These are phyloP conservation scores for Musa troglodytarum DNA, from an alignment of 176 grass and related monocot genomes.

Conservation along the genomic window DNA sequence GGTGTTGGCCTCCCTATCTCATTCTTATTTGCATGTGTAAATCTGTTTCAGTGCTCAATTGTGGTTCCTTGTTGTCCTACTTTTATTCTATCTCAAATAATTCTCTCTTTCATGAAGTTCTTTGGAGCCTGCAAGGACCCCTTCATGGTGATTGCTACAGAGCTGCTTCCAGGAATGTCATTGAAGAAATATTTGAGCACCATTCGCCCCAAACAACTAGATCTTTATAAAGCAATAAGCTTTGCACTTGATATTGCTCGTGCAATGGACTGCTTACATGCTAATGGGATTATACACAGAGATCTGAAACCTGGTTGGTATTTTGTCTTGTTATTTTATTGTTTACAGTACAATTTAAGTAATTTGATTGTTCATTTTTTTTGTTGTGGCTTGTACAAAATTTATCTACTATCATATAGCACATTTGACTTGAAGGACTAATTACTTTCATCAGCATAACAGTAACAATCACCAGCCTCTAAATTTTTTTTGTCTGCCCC, in stretches of 20 bases:
- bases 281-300: constrained; percentile 54
- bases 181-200: constrained; percentile 44
- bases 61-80: background rate
- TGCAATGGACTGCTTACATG: constrained; percentile 51
- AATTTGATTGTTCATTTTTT: background rate
- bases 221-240: constrained; percentile 35
- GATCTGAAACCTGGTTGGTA: constrained; percentile 45
- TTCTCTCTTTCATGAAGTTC: constrained; percentile 32
- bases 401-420: no score
- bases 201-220: constrained; percentile 36
- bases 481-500: no score
- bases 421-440: no score
- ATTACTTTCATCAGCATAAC: no score
- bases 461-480: no score
- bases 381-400: background rate
- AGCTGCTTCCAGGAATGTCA: constrained; percentile 41
- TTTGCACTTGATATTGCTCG: constrained; percentile 46
- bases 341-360: background rate
- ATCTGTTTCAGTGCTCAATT: no score
- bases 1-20: no score
- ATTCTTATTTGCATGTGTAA: no score
- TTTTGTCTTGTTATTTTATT: background rate
- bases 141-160: constrained; percentile 45
- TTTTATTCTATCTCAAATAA: background rate
- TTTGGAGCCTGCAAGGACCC: constrained; percentile 56